Evolutionary conservation across 257 asterid genomes (phyloP).

Genomic region (Datura wrightii): DNA sequence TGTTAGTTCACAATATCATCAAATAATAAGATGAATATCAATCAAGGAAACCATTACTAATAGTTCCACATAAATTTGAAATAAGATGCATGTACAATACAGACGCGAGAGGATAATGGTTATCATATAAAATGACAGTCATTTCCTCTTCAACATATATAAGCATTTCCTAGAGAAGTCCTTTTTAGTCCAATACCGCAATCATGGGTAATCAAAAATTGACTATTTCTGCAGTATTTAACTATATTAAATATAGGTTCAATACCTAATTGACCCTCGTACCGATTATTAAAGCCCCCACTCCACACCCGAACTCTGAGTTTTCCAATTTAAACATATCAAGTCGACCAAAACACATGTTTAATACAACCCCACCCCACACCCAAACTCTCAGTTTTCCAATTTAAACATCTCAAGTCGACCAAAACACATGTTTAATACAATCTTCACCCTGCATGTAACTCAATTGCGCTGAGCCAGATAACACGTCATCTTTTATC

Average conservation of each 20-base stretch:
- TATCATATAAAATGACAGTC: neutral
- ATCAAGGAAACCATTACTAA: slow-evolving; percentile 13
- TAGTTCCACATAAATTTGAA: slow-evolving; percentile 14
- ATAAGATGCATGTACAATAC: neutral
- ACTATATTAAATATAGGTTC: neutral
- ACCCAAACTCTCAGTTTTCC: neutral
- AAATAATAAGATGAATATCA: neutral
- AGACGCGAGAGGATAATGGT: neutral
- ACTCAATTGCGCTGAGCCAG: neutral
- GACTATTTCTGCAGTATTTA: neutral
- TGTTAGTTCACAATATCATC: neutral
- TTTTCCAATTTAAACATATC: neutral
- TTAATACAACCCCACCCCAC: neutral
- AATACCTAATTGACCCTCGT: neutral
- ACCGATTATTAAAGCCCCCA: neutral
- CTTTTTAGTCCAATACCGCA: neutral
- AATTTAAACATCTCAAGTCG: neutral
- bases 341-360: neutral
- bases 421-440: neutral
- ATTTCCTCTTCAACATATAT: slow-evolving; percentile 6
- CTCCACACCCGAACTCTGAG: neutral
- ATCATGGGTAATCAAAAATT: neutral
- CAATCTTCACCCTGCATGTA: slow-evolving; percentile 1
- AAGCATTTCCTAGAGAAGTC: neutral
- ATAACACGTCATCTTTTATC: neutral